phyloP scores from a whole-genome alignment of 352 stramenopile genomes.

The Phytophthora melonis region DNA sequence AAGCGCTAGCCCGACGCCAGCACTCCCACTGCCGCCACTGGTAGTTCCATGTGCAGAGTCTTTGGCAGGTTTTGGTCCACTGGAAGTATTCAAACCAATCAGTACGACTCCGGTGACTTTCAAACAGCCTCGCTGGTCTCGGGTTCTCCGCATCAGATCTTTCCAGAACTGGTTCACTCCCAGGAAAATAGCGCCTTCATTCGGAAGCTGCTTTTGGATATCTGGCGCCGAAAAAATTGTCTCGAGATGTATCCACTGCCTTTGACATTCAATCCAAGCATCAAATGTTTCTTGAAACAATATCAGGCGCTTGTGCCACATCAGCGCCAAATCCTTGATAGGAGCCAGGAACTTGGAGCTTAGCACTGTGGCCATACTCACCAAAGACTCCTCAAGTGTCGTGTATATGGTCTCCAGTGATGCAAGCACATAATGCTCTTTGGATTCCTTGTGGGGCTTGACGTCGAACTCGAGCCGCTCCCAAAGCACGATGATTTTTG shows the following conservation, averaged over 20 bases:
- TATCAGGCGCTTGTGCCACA: conserved; percentile 76
- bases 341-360: conserved; percentile 89
- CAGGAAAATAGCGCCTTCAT: conserved; percentile 67
- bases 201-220: conserved; percentile 85
- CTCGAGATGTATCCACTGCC: conserved; percentile 87
- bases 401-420: conserved; percentile 84
- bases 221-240: conserved; percentile 85
- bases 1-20: conserved; percentile 50
- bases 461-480: conserved; percentile 89
- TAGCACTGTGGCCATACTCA: conserved; percentile 91
- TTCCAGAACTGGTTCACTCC: conserved; percentile 86
- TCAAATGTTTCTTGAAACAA: conserved; percentile 87
- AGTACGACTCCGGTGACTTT: conserved; percentile 64
- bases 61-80: conserved; percentile 25
- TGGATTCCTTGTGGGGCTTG: conserved; percentile 91
- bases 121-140: conserved; percentile 73
- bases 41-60: conserved; percentile 7
- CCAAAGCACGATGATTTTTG: conserved; percentile 88
- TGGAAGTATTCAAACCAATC: conserved; percentile 38
- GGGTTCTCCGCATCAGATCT: conserved; percentile 72
- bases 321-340: conserved; percentile 74
- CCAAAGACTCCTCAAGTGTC: conserved; percentile 90
- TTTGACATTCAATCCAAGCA: conserved; percentile 81
- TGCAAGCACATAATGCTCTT: conserved; percentile 88
- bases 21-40: conserved; percentile 1